Percentiles rank a stretch among this genome's conserved stretches.
Conservation (phyloP, 805 yeast genomes). For the Naumovozyma baii region DNA sequence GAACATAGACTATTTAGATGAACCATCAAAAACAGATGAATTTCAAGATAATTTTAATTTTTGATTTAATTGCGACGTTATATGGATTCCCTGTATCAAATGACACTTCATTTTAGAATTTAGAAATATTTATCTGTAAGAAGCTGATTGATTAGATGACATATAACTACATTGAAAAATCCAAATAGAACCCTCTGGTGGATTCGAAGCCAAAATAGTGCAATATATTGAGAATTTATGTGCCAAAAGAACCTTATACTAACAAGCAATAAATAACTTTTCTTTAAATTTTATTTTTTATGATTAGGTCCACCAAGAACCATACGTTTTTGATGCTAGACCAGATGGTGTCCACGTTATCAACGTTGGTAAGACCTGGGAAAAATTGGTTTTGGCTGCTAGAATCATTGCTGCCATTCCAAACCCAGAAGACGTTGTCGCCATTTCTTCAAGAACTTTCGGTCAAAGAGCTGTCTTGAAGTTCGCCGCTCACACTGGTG, state of each 20-base stretch:
- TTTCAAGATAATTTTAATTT: too few species aligned
- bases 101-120: too few species aligned
- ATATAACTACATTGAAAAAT: too few species aligned
- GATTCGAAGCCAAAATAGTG: too few species aligned
- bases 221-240: neutral
- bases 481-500: constrained; percentile 99
- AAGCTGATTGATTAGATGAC: too few species aligned
- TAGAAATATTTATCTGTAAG: too few species aligned
- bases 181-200: too few species aligned
- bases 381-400: constrained; percentile 92
- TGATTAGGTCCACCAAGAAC: constrained; percentile 81
- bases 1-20: too few species aligned
- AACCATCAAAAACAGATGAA: too few species aligned
- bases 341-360: constrained; percentile 99
- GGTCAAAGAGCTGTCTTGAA: constrained; percentile 99
- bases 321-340: constrained; percentile 96
- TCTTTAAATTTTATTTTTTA: neutral
- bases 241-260: neutral
- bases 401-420: constrained; percentile 99
- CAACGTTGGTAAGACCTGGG: constrained; percentile 99
- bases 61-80: too few species aligned
- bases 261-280: neutral
- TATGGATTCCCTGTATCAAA: too few species aligned
- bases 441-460: constrained; percentile 97
- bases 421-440: constrained; percentile 96